These are phyloP conservation scores for Capillidium rhysosporum DNA, from an alignment of 371 early-diverging fungal genomes.

Conservation along the genomic window DNA sequence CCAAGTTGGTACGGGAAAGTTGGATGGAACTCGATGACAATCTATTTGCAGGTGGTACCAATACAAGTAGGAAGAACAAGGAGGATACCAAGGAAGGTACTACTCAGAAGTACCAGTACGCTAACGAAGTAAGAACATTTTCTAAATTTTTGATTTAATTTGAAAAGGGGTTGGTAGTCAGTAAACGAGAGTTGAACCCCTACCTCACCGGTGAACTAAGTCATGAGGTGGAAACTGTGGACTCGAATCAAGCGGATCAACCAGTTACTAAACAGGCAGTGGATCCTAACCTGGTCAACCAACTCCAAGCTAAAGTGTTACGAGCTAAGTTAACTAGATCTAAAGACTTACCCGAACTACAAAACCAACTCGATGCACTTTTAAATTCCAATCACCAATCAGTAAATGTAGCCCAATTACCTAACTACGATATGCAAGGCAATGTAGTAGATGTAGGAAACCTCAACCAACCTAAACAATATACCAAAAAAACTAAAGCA, in stretches of 20 bases:
- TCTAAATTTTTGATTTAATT: too few relatives aligned
- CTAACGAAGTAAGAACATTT: too few relatives aligned
- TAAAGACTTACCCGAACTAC: not conserved
- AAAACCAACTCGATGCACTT: not conserved
- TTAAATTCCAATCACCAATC: not conserved
- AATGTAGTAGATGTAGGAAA: slow-evolving; percentile 6
- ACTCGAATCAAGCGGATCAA: too few relatives aligned
- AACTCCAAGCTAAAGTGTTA: not conserved
- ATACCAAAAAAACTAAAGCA: not conserved
- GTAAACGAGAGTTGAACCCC: not conserved
- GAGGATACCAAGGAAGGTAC: too few relatives aligned
- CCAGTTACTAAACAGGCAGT: too few relatives aligned
- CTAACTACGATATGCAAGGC: slow-evolving; percentile 6
- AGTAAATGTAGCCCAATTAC: not conserved
- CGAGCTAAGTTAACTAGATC: not conserved
- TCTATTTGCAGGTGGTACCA: too few relatives aligned
- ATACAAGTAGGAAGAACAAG: too few relatives aligned
- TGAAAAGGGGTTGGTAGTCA: not conserved
- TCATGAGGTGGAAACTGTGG: too few relatives aligned
- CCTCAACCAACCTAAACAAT: not conserved
- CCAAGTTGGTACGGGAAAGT: not conserved
- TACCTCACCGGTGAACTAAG: not conserved
- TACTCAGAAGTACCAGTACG: too few relatives aligned
- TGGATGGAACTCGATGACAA: too few relatives aligned
- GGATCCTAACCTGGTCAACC: not conserved